Base-by-base conservation (phyloP, 1,284 basidiomycete species). In the Leccinum subfulvum region DNA sequence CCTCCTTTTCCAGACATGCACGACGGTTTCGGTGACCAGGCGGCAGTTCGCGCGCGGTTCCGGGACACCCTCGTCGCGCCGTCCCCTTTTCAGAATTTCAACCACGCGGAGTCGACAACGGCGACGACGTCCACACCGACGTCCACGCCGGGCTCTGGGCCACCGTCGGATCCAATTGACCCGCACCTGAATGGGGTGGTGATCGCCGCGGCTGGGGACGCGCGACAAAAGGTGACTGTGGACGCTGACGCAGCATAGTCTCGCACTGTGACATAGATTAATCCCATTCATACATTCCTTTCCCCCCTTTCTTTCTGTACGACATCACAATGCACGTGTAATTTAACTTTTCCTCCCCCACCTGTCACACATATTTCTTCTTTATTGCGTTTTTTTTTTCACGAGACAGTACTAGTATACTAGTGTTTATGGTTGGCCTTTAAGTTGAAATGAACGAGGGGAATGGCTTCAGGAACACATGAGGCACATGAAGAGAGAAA, bases 51-150 rank as follows among this genome's bases (percentile, higher is more conserved):
- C 41, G 84, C 83, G 5, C 85, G 89, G 56, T 91, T 91, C 71
- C 86, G 86, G 63, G 80, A 87, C 26, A 77, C 88, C 3, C 78
- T 91, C 57, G 79, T 82, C 39, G 87, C 82, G 0, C 88, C 88
- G 0, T 81, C 86, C 0, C 89, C 89, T 1, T 91, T 91, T 75
- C 81, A 77, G n/a, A 75, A 63, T 56, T 75, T 75, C 54, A 75
- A 78, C 39, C 68, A 75, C 9, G 68, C 75, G 1, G 70, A 71
- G 6, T 71, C 68, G 33, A 66, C 68, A 5, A 70, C 73, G 16
- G 63, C 72, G 47, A 69, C 76, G 59, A 70, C 76, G 49, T 74
- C 78, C 7, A 75, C 77, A 18, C 74, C 80, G 23, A 72, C 75
- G 28, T 68, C 77, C 30, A 73, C 76, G 0, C 76, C 79, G 9